These are phyloP conservation scores for Solanum verrucosum DNA, from an alignment of 257 asterid genomes.

Conservation along the genomic window DNA sequence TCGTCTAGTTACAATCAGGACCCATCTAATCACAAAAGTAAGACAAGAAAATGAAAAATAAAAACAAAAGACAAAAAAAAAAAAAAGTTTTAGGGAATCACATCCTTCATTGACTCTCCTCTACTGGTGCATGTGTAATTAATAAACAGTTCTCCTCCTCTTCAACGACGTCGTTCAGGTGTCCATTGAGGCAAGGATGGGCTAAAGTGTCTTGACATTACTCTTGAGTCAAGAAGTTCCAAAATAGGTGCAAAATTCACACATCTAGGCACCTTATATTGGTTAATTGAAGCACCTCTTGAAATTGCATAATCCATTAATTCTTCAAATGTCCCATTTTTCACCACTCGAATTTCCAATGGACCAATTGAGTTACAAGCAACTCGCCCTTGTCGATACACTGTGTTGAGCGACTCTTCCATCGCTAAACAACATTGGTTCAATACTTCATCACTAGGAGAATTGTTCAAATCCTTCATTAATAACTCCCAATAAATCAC, in stretches of 20 bases:
- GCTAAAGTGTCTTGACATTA: constrained; percentile 73
- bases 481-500: constrained; percentile 87
- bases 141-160: background rate
- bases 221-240: constrained; percentile 88
- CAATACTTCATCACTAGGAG: constrained; percentile 36
- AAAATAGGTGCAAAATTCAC: constrained; percentile 77
- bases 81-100: constrained; percentile 16
- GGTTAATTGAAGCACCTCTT: constrained; percentile 92
- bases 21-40: constrained; percentile 28
- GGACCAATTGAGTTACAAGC: constrained; percentile 88
- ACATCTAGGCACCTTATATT: constrained; percentile 91
- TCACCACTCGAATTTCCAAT: constrained; percentile 81
- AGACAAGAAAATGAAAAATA: background rate
- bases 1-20: constrained; percentile 40
- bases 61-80: background rate
- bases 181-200: constrained; percentile 86
- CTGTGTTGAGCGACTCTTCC: constrained; percentile 93
- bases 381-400: constrained; percentile 86
- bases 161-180: constrained; percentile 53
- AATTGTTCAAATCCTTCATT: constrained; percentile 38
- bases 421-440: constrained; percentile 64
- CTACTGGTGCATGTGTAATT: constrained; percentile 1
- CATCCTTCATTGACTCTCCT: constrained; percentile 23
- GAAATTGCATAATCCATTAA: constrained; percentile 95
- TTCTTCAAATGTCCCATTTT: constrained; percentile 85